phyloP scores from a whole-genome alignment of 139 green algal species.

The Tetraselmis striata region DNA sequence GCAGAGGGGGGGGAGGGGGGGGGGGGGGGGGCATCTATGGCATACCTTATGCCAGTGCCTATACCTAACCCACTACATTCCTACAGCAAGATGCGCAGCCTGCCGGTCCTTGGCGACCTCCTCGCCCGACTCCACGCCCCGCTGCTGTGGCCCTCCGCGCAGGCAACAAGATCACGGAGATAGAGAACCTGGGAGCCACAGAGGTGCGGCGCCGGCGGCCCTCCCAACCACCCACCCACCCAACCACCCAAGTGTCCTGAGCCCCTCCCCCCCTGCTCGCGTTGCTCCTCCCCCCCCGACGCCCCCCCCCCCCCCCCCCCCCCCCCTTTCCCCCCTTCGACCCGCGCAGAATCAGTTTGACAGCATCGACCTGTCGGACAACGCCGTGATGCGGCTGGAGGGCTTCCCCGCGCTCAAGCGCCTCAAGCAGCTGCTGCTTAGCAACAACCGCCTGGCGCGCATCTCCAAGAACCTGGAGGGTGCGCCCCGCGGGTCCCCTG shows the following conservation, averaged over 20 bases:
- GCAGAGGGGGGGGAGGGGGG: too few relatives aligned
- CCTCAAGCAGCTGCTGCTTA: slow-evolving; percentile 68
- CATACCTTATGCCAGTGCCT: not conserved
- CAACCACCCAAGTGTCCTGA: not conserved
- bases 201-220: slow-evolving; percentile 43
- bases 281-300: not conserved
- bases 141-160: not conserved
- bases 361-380: slow-evolving; percentile 93
- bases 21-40: too few relatives aligned
- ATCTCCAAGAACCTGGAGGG: slow-evolving; percentile 66
- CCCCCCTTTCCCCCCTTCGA: not conserved
- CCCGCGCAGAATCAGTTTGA: slow-evolving; percentile 92
- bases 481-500: slow-evolving; percentile 17
- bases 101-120: too few relatives aligned
- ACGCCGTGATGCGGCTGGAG: slow-evolving; percentile 90
- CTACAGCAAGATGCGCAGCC: not conserved
- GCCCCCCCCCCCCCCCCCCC: not conserved
- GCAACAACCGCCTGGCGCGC: slow-evolving; percentile 84
- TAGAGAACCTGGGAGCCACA: slow-evolving; percentile 93
- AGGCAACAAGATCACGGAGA: slow-evolving; percentile 76
- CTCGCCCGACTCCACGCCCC: too few relatives aligned
- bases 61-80: not conserved
- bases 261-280: not conserved
- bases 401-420: slow-evolving; percentile 84
- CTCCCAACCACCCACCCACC: not conserved